phyloP scores from a whole-genome alignment of 2,329 filamentous ascomycete genomes.

The Knoxdaviesia capensis region DNA sequence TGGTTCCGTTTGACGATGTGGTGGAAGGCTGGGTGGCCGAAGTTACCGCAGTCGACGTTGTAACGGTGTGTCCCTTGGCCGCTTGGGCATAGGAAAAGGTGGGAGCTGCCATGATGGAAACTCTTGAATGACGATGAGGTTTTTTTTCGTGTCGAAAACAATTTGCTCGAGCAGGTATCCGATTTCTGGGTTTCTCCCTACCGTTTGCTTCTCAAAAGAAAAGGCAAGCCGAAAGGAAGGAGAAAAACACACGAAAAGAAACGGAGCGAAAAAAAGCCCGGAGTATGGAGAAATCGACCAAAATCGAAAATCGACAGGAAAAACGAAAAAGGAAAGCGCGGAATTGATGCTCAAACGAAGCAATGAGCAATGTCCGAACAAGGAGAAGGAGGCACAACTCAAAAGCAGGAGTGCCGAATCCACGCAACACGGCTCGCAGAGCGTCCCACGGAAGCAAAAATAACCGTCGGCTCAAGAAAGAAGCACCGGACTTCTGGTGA shows the following conservation, averaged over 20 bases:
- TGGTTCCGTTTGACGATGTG: conserved; percentile 2
- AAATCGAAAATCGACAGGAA: too few relatives aligned
- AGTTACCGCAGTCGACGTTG: background rate
- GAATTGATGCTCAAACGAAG: too few relatives aligned
- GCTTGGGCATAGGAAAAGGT: conserved; percentile 91
- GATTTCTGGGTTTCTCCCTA: background rate
- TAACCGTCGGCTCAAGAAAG: too few relatives aligned
- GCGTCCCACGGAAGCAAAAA: too few relatives aligned
- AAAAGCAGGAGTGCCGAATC: too few relatives aligned
- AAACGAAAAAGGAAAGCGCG: too few relatives aligned
- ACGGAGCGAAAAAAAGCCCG: background rate
- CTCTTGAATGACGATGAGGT: background rate
- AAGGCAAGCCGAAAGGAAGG: background rate
- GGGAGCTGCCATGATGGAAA: conserved; percentile 27
- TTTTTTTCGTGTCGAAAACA: background rate
- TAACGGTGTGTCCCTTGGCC: conserved; percentile 48
- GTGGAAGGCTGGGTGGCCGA: conserved; percentile 2
- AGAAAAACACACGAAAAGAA: background rate
- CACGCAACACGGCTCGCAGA: too few relatives aligned
- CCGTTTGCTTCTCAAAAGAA: background rate
- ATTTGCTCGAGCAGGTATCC: background rate
- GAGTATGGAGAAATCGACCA: background rate
- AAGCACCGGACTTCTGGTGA: too few relatives aligned
- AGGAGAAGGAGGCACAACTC: too few relatives aligned
- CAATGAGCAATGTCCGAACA: too few relatives aligned